Evolutionary conservation across 176 grass and related monocot species (phyloP), one percentile per base, ranked within the genome.

Genomic region (Lolium rigidum): DNA sequence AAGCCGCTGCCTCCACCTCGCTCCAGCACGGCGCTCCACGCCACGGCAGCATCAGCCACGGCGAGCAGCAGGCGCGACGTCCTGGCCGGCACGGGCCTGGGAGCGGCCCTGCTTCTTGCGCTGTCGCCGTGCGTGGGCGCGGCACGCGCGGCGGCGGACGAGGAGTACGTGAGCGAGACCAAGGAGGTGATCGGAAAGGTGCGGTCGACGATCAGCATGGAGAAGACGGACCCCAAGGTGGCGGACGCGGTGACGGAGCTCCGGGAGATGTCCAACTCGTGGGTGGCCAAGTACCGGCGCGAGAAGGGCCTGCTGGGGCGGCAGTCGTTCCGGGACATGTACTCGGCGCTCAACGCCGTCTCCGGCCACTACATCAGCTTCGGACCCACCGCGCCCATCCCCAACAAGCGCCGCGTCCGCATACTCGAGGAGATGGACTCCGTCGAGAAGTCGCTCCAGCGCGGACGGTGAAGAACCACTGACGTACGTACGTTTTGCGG

Each of bases 311-410:
- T 97, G 77, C 94, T 99, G 56, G 97, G 92, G 8, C 79, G 94
- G 39, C 25, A 89, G 10, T 99, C 97, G 38, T 99, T 99, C 90
- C 81, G 97, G 71, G 97, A 99, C 82, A 97, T 97, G 88, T 99
- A 99, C 86, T 97, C 97, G 26, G 97, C 97, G 54, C 87, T 99
- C 80, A 99, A 99, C 82, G 97, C 97, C 78, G 92, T 97, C 16
- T 99, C 97, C 3, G 97, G 94, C 16, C 97, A 99, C 89, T 99
- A 99, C 91, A 91, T 99, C 91, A 97, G 97, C 89, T 99, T 99
- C 82, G 97, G 97, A 82, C 94, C 97, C 85, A 97, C 92, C 3
- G 97, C 94, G 41, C 89, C 97, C 79, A 99, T 99, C 83, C 97
- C 94, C 11, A 81, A 89, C 76, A 99, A 99, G 94, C 97, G 97